A percentile compares a stretch with the other conserved stretches of the same genome.
These are phyloP conservation scores for Paraleonurus japonicus DNA, from an alignment of 257 asterid species.

Conservation along the genomic window DNA sequence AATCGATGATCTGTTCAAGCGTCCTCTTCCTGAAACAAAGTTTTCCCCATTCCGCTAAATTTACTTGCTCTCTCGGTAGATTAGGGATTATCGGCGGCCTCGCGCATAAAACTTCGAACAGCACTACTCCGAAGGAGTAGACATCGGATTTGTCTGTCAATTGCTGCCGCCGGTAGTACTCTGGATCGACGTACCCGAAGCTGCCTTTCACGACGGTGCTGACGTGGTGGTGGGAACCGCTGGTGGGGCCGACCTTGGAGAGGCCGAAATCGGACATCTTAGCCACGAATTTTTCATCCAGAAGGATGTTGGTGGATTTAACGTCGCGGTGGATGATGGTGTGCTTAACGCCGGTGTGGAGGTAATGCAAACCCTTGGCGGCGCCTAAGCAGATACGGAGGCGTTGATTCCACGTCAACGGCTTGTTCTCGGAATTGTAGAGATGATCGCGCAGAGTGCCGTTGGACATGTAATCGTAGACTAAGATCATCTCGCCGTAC, in stretches of 20 bases:
- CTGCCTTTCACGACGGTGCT: slow-evolving; percentile 52
- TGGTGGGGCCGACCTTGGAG: slow-evolving; percentile 33
- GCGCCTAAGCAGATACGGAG: slow-evolving; percentile 46
- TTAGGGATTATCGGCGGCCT: slow-evolving; percentile 34
- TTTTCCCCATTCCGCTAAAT: slow-evolving; percentile 46
- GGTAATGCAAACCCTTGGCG: slow-evolving; percentile 44
- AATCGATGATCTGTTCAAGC: slow-evolving; percentile 36
- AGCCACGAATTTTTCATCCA: slow-evolving; percentile 43
- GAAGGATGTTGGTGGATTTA: slow-evolving; percentile 42
- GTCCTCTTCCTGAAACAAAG: slow-evolving; percentile 28
- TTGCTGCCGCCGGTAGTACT: slow-evolving; percentile 41
- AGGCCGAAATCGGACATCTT: slow-evolving; percentile 49
- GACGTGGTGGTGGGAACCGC: slow-evolving; percentile 30
- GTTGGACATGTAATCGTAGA: slow-evolving; percentile 43
- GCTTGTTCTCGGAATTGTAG: slow-evolving; percentile 17
- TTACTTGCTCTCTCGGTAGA: slow-evolving; percentile 43
- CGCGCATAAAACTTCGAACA: slow-evolving; percentile 39
- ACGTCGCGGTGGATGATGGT: slow-evolving; percentile 51
- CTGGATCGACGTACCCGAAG: slow-evolving; percentile 45
- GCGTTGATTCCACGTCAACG: slow-evolving; percentile 43
- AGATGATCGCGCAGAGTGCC: slow-evolving; percentile 55
- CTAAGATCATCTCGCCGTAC: slow-evolving; percentile 43
- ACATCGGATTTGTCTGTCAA: slow-evolving; percentile 46
- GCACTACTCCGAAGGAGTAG: slow-evolving; percentile 42
- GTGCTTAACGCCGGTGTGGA: slow-evolving; percentile 44